Evolutionary conservation across 163 green algal species (phyloP).

Genomic region (Prototheca cutis): DNA sequence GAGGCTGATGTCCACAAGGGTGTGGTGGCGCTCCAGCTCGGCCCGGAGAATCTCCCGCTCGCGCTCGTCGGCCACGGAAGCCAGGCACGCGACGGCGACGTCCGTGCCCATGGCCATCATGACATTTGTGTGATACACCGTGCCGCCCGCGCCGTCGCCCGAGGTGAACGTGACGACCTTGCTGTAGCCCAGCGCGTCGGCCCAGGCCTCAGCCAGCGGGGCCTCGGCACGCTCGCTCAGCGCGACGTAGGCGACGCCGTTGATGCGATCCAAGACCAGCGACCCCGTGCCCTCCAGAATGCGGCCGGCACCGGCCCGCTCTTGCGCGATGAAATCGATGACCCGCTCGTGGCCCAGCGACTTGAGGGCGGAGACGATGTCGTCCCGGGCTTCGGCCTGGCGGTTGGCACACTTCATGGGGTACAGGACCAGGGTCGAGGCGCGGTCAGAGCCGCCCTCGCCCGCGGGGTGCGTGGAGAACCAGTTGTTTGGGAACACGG

Average conservation of each 20-base stretch:
- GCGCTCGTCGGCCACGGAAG: constrained; percentile 53
- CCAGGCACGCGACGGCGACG: constrained; percentile 81
- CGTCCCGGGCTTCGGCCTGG: constrained; percentile 53
- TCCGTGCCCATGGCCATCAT: constrained; percentile 90
- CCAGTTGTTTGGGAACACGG: constrained; percentile 97
- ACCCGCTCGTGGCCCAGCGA: constrained; percentile 44
- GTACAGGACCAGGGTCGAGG: constrained; percentile 77
- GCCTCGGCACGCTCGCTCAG: constrained; percentile 71
- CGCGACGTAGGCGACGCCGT: constrained; percentile 80
- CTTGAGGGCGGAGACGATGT: constrained; percentile 57
- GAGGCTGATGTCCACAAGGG: constrained; percentile 75
- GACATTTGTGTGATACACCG: constrained; percentile 97
- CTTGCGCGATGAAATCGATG: constrained; percentile 38
- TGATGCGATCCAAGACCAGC: constrained; percentile 81
- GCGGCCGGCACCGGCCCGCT: constrained; percentile 8
- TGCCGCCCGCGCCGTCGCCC: constrained; percentile 42
- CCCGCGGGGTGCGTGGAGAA: constrained; percentile 72
- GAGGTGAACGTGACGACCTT: constrained; percentile 45
- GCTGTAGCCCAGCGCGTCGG: constrained; percentile 57
- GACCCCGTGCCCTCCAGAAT: constrained; percentile 76
- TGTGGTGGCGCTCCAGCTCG: constrained; percentile 20
- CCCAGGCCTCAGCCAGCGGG: constrained; percentile 11
- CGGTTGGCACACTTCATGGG: constrained; percentile 87
- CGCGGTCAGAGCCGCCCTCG: constrained; percentile 26
- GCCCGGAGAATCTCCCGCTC: constrained; percentile 50